Percentiles rank a stretch among this genome's conserved stretches.
Evolutionary conservation across 768 basidiomycete species (phyloP).

Genomic region (Trametes maxima): DNA sequence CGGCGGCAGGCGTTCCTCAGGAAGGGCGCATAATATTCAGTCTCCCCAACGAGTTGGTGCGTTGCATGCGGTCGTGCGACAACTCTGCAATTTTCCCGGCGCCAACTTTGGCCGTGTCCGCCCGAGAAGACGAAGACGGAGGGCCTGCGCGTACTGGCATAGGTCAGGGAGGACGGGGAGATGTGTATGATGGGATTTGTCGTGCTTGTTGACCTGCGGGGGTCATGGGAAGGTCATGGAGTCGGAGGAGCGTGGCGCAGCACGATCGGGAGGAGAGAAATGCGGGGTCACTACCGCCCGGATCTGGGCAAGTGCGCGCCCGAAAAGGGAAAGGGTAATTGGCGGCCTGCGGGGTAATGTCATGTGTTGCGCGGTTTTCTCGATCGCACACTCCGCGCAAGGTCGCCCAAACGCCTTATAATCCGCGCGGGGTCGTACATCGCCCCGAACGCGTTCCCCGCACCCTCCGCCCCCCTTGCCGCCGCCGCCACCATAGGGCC

Average conservation of each 20-base stretch:
- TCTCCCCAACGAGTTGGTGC: constrained; percentile 3
- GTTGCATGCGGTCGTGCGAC: constrained; percentile 15
- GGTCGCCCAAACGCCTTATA: constrained; percentile 7
- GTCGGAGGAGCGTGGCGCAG: constrained; percentile 6
- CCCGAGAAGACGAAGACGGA: background rate
- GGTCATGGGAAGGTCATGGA: constrained; percentile 5
- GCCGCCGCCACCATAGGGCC: background rate
- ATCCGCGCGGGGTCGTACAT: background rate
- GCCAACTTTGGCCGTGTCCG: background rate
- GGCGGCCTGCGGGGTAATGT: background rate
- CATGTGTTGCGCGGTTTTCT: constrained; percentile 8
- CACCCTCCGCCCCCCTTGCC: background rate
- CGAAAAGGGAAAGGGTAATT: constrained; percentile 4
- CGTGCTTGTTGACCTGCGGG: background rate
- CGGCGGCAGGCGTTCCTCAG: background rate
- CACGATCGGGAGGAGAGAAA: constrained; percentile 1
- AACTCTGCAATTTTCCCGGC: background rate
- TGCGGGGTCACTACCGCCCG: constrained; percentile 4
- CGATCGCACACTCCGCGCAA: background rate
- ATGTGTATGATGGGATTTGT: background rate
- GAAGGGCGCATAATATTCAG: background rate
- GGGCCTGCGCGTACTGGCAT: background rate
- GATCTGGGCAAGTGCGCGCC: constrained; percentile 9
- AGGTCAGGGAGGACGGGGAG: background rate
- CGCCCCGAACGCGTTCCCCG: constrained; percentile 6